Conservation (phyloP, 441 rosid genomes). For the Manihot esculenta region DNA sequence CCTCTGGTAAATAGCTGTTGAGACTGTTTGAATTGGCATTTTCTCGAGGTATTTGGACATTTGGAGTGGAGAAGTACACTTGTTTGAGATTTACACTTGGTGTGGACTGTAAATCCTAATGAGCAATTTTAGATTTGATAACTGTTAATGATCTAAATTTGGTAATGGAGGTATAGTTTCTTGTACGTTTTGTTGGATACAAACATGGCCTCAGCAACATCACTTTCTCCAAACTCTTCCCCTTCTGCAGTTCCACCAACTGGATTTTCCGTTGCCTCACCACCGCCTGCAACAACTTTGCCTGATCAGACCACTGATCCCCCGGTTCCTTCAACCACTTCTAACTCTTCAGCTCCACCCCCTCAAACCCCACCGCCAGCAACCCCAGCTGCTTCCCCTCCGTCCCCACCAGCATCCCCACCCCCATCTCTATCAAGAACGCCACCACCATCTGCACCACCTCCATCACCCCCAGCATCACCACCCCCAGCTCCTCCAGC, state of each 20-base stretch:
- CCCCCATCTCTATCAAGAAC: slow-evolving; percentile 36
- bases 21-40: slow-evolving; percentile 15
- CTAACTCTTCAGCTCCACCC: slow-evolving; percentile 44
- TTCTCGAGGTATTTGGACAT: slow-evolving; percentile 15
- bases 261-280: slow-evolving; percentile 33
- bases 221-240: slow-evolving; percentile 37
- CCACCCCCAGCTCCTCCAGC: slow-evolving; percentile 39
- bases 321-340: slow-evolving; percentile 41
- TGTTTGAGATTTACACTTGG: neutral
- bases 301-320: slow-evolving; percentile 46
- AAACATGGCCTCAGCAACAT: slow-evolving; percentile 37
- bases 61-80: neutral
- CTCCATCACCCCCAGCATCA: slow-evolving; percentile 38
- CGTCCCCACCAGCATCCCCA: slow-evolving; percentile 36
- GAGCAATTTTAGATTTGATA: too few species aligned
- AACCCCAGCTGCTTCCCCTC: slow-evolving; percentile 26
- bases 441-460: slow-evolving; percentile 38
- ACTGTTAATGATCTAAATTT: neutral
- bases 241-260: slow-evolving; percentile 48
- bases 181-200: slow-evolving; percentile 2
- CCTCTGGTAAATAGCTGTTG: neutral
- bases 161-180: slow-evolving; percentile 13
- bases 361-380: slow-evolving; percentile 47
- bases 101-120: too few species aligned
- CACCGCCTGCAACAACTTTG: slow-evolving; percentile 37